Evolutionary conservation across 345 rosid species (phyloP).

Genomic region (Atalantia buxifolia): DNA sequence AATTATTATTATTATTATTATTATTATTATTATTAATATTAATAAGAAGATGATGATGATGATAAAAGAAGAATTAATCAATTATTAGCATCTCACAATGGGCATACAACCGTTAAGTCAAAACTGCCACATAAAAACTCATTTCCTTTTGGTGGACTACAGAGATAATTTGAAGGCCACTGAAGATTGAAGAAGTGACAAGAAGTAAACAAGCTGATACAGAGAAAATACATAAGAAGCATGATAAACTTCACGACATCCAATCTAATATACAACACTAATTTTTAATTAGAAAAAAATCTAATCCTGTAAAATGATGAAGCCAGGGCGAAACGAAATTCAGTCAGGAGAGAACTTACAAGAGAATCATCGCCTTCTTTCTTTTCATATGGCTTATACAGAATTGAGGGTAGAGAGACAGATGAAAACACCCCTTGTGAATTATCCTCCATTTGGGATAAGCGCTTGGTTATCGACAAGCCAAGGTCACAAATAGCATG

Average conservation of each 20-base stretch:
- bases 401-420: conserved; percentile 55
- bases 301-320: not conserved
- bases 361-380: conserved; percentile 51
- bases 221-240: not conserved
- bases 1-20: not conserved
- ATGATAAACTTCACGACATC: not conserved
- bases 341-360: conserved; percentile 36
- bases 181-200: not conserved
- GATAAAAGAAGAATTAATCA: not conserved
- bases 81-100: not conserved
- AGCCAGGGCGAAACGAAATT: not conserved
- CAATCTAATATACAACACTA: conserved; percentile 2
- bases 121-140: not conserved
- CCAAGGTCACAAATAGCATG: conserved; percentile 93
- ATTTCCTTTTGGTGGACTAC: not conserved
- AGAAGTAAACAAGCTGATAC: not conserved
- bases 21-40: no score
- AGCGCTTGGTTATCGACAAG: conserved; percentile 55
- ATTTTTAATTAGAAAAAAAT: not conserved
- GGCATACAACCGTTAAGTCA: not conserved
- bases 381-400: conserved; percentile 64
- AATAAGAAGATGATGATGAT: no score
- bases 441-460: conserved; percentile 46
- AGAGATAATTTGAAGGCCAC: not conserved
- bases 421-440: conserved; percentile 33